phyloP scores from a whole-genome alignment of 2,329 filamentous ascomycete species.

The Nigrograna mackinnonii region DNA sequence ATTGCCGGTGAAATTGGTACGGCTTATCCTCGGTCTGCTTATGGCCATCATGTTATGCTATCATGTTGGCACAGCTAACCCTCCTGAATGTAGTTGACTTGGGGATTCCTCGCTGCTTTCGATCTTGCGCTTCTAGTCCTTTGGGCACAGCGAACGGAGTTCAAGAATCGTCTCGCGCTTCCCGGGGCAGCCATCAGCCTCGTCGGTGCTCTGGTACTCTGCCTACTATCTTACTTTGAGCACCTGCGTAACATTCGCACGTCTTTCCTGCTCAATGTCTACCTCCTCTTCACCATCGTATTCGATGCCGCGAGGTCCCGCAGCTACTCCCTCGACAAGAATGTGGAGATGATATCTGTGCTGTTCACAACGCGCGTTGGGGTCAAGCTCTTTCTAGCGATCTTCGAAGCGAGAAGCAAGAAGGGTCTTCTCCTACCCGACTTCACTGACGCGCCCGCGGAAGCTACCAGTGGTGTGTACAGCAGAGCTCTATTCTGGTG shows the following conservation, averaged over 20 bases:
- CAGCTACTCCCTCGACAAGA: slow-evolving; percentile 40
- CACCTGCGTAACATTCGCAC: slow-evolving; percentile 50
- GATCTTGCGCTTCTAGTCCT: slow-evolving; percentile 30
- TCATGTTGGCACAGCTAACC: slow-evolving; percentile 4
- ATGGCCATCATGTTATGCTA: not conserved
- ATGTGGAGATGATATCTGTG: slow-evolving; percentile 44
- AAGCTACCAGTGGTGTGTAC: slow-evolving; percentile 57
- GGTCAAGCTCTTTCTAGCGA: slow-evolving; percentile 47
- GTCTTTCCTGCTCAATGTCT: slow-evolving; percentile 52
- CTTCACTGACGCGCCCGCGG: slow-evolving; percentile 49
- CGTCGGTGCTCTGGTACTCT: slow-evolving; percentile 31
- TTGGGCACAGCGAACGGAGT: slow-evolving; percentile 21
- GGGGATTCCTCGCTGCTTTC: slow-evolving; percentile 26
- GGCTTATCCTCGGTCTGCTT: slow-evolving; percentile 4
- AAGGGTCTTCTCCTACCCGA: slow-evolving; percentile 41
- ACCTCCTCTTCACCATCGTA: slow-evolving; percentile 49
- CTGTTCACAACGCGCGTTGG: slow-evolving; percentile 46
- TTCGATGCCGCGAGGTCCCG: slow-evolving; percentile 52
- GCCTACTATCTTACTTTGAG: slow-evolving; percentile 50
- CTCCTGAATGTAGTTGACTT: slow-evolving; percentile 22
- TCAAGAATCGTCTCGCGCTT: slow-evolving; percentile 22
- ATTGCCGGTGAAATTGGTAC: slow-evolving; percentile 31
- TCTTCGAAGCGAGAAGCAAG: slow-evolving; percentile 53
- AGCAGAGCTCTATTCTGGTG: slow-evolving; percentile 56
- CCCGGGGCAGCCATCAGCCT: slow-evolving; percentile 31